phyloP scores from a whole-genome alignment of 306 rosid genomes.

The Ceratonia siliqua region DNA sequence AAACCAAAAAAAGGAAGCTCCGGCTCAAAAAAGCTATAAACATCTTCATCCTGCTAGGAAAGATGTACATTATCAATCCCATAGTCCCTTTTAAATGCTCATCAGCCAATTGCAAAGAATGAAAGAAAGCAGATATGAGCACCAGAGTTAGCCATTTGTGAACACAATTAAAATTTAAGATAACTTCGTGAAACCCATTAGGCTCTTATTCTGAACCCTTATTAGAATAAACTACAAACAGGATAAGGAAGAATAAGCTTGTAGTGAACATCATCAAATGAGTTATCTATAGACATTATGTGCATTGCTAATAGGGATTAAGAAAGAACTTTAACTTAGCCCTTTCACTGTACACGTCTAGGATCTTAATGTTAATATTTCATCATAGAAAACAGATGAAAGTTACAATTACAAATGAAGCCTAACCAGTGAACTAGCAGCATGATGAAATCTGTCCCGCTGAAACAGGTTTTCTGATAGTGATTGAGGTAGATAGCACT shows the following conservation, averaged over 20 bases:
- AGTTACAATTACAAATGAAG: conserved; percentile 3
- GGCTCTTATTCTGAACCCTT: background rate
- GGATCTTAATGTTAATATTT: background rate
- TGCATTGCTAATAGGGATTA: background rate
- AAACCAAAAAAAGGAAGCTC: conserved; percentile 54
- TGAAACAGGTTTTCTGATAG: background rate
- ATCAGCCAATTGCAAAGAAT: background rate
- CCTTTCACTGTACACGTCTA: background rate
- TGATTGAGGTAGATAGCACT: background rate
- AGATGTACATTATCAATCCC: background rate
- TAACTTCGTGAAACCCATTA: background rate
- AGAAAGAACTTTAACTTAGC: background rate
- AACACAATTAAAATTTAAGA: background rate
- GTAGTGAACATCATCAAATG: background rate
- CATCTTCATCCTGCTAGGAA: conserved; percentile 96
- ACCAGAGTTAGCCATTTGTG: conserved; percentile 1
- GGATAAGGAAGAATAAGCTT: conserved; percentile 1
- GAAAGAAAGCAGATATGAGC: background rate
- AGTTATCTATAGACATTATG: background rate
- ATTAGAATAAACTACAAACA: background rate
- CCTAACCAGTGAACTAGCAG: background rate
- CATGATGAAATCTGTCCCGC: background rate
- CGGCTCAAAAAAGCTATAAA: conserved; percentile 84
- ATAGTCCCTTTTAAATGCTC: background rate
- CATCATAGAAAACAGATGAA: background rate